Evolutionary conservation across 2,329 filamentous ascomycete species (phyloP), one percentile per base, ranked within the genome.

Genomic region (Alternaria alternata): DNA sequence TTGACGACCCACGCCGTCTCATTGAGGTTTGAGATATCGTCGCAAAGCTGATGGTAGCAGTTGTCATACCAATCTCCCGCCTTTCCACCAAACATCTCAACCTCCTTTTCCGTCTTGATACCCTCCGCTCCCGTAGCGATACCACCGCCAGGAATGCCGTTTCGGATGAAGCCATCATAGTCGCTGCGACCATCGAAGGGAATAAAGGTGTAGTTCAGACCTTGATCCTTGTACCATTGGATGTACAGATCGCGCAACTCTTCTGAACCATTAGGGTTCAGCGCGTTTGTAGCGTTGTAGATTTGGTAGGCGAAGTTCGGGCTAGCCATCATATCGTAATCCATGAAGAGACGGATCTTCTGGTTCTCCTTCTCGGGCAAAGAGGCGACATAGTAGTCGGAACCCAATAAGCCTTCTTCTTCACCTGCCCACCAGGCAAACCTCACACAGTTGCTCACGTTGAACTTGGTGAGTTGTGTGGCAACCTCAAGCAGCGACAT

Each of bases 271-370:
- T 63, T 64, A 1, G 78, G 78, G 51, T 79, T 78, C 20, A 68
- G 44, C 2, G 72, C 69, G 54, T 79, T 79, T 6, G 75, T 79
- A 3, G 77, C 73, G 57, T 80, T 79, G 67, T 80, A 80, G 57
- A 80, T 75, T 41, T 76, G 76, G 61, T 78, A 78, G 3, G 77
- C 73, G 51, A 76, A 79, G 64, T 80, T 79, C 14, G 78, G 78
- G 26, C 65, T 71, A 14, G 70, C 78, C 71, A 80, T 78, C 79
- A 81, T 81, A 61, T 81, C 79, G 67, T 80, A 81, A 64, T 81
- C 79, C 72, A 81, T 79, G 67, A 80, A 80, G 16, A 80, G 71
- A 28, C 77, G 74, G 46, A 81, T 79, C 67, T 80, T 80, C 58
- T 69, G 59, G 58, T 78, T 78, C 60, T 80, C 78, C 16, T 69